Evolutionary conservation across 2,329 filamentous ascomycete genomes (phyloP).

Genomic region (Ascochyta fabae): DNA sequence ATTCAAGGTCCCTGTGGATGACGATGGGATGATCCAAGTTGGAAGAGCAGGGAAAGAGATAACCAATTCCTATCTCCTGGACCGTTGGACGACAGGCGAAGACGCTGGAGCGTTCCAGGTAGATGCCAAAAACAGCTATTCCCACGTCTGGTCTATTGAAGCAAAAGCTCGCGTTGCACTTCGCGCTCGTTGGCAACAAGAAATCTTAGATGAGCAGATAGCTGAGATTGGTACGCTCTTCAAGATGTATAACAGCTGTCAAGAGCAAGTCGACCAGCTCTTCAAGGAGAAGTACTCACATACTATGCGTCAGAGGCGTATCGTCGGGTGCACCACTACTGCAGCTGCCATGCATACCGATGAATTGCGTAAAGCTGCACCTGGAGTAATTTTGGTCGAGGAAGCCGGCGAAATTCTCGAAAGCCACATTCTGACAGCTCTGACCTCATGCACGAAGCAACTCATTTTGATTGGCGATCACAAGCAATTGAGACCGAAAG

Average conservation of each 20-base stretch:
- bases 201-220: slow-evolving; percentile 59
- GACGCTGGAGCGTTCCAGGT: slow-evolving; percentile 54
- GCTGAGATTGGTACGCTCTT: slow-evolving; percentile 50
- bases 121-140: slow-evolving; percentile 36
- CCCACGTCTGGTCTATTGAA: slow-evolving; percentile 61
- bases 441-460: slow-evolving; percentile 64
- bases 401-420: slow-evolving; percentile 78
- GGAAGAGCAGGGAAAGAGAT: slow-evolving; percentile 57
- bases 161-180: slow-evolving; percentile 46
- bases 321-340: slow-evolving; percentile 76
- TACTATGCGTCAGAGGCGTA: slow-evolving; percentile 58
- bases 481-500: slow-evolving; percentile 73
- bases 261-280: slow-evolving; percentile 48
- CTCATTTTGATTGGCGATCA: slow-evolving; percentile 76
- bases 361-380: slow-evolving; percentile 60
- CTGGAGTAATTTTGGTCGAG: slow-evolving; percentile 70
- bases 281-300: slow-evolving; percentile 35
- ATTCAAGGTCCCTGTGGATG: slow-evolving; percentile 57
- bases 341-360: slow-evolving; percentile 68
- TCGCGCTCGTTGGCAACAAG: slow-evolving; percentile 33
- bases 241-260: slow-evolving; percentile 52
- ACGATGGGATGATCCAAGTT: slow-evolving; percentile 56
- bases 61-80: slow-evolving; percentile 57
- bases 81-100: slow-evolving; percentile 59
- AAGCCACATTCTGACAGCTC: slow-evolving; percentile 67